Evolutionary conservation across 371 early-diverging fungal species (phyloP).

Genomic region (Mortierella sp.): DNA sequence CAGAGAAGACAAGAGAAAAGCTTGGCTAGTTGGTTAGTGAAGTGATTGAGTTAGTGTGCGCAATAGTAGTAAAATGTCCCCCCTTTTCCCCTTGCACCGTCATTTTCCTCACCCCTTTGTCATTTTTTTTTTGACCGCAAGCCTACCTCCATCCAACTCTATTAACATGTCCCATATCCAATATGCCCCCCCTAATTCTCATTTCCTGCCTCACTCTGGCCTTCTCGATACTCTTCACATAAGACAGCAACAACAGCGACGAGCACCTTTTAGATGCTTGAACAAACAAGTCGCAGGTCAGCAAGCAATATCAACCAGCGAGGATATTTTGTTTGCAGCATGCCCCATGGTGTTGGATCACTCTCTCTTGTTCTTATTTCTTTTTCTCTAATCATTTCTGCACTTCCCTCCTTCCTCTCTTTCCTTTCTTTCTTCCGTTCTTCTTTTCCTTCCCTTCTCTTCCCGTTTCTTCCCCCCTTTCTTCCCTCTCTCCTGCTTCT

Average conservation of each 20-base stretch:
- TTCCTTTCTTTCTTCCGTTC: neutral
- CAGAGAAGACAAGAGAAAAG: too few relatives aligned
- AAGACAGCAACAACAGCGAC: too few relatives aligned
- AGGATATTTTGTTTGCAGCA: too few relatives aligned
- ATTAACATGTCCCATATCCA: too few relatives aligned
- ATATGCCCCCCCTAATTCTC: slow-evolving; percentile 8
- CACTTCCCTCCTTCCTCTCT: neutral
- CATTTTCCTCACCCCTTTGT: neutral
- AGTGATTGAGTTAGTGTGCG: neutral
- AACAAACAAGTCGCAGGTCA: too few relatives aligned
- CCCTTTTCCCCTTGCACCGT: neutral
- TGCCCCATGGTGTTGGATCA: too few relatives aligned
- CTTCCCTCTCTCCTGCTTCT: neutral
- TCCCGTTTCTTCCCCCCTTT: neutral
- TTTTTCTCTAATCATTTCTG: too few relatives aligned
- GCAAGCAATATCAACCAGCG: too few relatives aligned
- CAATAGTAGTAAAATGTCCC: neutral
- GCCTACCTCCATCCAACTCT: too few relatives aligned
- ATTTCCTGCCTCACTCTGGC: neutral
- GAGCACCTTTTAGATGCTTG: neutral
- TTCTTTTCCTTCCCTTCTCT: neutral
- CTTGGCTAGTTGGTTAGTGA: neutral
- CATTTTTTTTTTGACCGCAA: neutral
- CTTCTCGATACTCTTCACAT: neutral
- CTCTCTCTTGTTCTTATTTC: too few relatives aligned